These are phyloP conservation scores for Trichoderma atrobrunneum DNA, from an alignment of 2,329 filamentous ascomycete genomes.

Conservation along the genomic window DNA sequence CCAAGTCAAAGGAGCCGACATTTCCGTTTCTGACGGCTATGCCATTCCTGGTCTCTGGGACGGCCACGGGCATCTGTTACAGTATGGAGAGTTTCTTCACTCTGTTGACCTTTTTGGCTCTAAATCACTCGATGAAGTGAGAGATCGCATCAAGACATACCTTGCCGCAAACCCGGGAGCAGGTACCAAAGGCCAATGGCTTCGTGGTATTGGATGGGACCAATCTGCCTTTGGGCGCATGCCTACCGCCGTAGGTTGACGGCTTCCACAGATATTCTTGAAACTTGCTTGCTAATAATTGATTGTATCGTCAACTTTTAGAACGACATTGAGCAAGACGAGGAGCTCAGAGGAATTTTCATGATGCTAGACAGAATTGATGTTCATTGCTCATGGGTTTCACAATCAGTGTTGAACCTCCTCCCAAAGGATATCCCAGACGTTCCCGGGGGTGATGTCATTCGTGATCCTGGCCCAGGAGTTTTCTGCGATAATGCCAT, in stretches of 20 bases:
- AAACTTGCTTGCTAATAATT: neutral
- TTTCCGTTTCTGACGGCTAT: slow-evolving; percentile 39
- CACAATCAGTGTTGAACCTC: slow-evolving; percentile 58
- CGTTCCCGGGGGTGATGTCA: slow-evolving; percentile 62
- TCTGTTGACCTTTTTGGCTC: slow-evolving; percentile 63
- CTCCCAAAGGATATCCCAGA: slow-evolving; percentile 52
- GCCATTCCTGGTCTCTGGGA: slow-evolving; percentile 69
- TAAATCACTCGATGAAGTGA: slow-evolving; percentile 53
- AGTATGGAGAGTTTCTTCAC: slow-evolving; percentile 65
- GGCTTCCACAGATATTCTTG: no score
- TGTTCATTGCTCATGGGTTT: slow-evolving; percentile 69
- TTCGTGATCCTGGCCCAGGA: slow-evolving; percentile 59
- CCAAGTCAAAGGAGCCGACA: slow-evolving; percentile 13
- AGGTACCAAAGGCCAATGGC: slow-evolving; percentile 57
- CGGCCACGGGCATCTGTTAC: slow-evolving; percentile 64
- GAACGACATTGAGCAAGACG: slow-evolving; percentile 54
- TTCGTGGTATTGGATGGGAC: slow-evolving; percentile 69
- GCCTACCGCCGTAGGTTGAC: slow-evolving; percentile 58
- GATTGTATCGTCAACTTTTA: slow-evolving; percentile 24
- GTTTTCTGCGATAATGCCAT: slow-evolving; percentile 75
- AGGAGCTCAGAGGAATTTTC: slow-evolving; percentile 53
- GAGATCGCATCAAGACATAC: slow-evolving; percentile 51
- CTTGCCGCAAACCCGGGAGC: slow-evolving; percentile 47
- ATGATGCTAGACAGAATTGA: slow-evolving; percentile 70
- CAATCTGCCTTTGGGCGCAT: slow-evolving; percentile 63